A percentile compares a stretch with the other conserved stretches of the same genome.
These are phyloP conservation scores for Lachancea mirantina DNA, from an alignment of 805 yeast genomes.

Conservation along the genomic window DNA sequence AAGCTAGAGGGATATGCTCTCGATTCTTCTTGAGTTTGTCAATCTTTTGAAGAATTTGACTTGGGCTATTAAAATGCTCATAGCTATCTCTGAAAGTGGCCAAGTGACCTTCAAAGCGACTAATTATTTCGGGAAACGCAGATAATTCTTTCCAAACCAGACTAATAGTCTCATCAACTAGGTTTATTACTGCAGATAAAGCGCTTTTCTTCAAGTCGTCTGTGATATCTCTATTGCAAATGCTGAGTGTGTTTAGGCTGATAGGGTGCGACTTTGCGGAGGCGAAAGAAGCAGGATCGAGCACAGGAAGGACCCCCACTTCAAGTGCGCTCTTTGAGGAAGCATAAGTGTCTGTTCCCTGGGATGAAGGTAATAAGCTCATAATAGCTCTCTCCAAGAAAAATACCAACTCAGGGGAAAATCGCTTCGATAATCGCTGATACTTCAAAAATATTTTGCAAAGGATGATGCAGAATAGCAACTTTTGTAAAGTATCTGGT, in stretches of 20 bases:
- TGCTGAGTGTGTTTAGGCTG: conserved; percentile 1
- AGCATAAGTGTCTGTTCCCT: conserved; percentile 5
- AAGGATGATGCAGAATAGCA: conserved; percentile 59
- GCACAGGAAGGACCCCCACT: conserved; percentile 6
- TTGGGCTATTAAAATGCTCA: conserved; percentile 30
- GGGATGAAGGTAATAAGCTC: conserved; percentile 33
- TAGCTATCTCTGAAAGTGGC: conserved; percentile 34
- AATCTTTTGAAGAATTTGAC: conserved; percentile 38
- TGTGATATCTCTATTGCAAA: conserved; percentile 16
- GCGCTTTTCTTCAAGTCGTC: conserved; percentile 17
- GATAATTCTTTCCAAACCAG: conserved; percentile 54
- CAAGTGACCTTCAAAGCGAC: conserved; percentile 41
- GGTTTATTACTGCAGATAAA: conserved; percentile 26
- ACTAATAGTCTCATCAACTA: conserved; percentile 29
- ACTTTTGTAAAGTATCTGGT: conserved; percentile 32
- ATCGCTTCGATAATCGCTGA: conserved; percentile 75
- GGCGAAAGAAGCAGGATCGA: conserved; percentile 19
- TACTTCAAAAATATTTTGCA: conserved; percentile 59
- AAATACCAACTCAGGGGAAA: conserved; percentile 66
- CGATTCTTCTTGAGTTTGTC: conserved; percentile 44
- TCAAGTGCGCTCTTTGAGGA: too few relatives aligned
- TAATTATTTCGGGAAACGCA: conserved; percentile 52
- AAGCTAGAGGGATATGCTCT: conserved; percentile 60
- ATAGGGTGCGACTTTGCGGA: conserved; percentile 14
- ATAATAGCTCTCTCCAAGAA: conserved; percentile 49